Percentiles rank a stretch among this genome's conserved stretches.
phyloP scores from a whole-genome alignment of 2,329 filamentous ascomycete genomes.

The Triangularia setosa region DNA sequence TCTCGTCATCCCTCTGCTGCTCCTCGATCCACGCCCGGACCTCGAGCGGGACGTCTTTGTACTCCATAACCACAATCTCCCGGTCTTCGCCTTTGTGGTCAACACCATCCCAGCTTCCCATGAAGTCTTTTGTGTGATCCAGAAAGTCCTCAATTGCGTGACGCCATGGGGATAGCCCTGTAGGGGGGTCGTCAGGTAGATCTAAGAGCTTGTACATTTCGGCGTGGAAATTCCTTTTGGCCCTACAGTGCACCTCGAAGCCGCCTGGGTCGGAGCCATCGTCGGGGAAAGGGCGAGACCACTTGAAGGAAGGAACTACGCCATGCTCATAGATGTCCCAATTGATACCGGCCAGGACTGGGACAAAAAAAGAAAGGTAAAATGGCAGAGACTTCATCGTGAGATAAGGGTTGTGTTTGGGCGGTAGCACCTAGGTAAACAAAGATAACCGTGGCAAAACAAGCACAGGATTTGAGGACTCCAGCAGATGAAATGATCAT shows the following conservation, averaged over 20 bases:
- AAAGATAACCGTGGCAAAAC: too few species aligned
- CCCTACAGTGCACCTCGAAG: conserved; percentile 30
- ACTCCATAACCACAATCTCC: conserved; percentile 38
- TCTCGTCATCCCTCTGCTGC: conserved; percentile 22
- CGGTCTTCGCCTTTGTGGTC: conserved; percentile 38
- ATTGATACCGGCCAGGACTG: conserved; percentile 23
- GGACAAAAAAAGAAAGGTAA: neutral
- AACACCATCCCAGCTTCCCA: conserved; percentile 40
- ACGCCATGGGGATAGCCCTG: conserved; percentile 28
- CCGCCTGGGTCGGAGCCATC: conserved; percentile 29
- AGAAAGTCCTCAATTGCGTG: conserved; percentile 29
- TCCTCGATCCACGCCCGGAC: conserved; percentile 36
- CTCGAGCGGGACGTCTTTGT: conserved; percentile 30
- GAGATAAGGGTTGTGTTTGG: neutral
- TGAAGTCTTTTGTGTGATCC: conserved; percentile 27
- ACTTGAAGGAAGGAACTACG: conserved; percentile 30
- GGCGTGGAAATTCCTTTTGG: conserved; percentile 27
- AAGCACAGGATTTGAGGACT: neutral
- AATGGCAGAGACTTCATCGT: neutral
- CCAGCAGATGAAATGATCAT: neutral
- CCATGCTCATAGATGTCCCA: conserved; percentile 30
- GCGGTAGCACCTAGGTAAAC: too few species aligned
- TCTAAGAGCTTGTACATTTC: conserved; percentile 31
- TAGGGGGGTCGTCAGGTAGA: conserved; percentile 21
- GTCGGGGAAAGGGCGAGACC: conserved; percentile 31